Evolutionary conservation across 352 stramenopile genomes (phyloP).

Genomic region (Poterioochromonas sp.): DNA sequence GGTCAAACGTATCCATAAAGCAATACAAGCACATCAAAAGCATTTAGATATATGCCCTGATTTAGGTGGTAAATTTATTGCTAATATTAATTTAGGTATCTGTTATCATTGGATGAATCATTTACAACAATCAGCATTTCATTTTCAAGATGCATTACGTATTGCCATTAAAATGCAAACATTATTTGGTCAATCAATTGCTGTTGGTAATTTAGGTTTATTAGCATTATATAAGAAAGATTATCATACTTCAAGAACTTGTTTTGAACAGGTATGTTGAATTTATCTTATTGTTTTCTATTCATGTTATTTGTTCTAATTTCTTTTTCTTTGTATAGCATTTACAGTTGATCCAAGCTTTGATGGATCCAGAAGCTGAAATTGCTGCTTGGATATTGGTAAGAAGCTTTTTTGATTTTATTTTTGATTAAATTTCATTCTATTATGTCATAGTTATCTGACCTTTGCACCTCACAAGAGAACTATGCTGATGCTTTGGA

Average conservation of each 20-base stretch:
- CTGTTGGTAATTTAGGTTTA: constrained; percentile 70
- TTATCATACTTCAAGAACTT: constrained; percentile 59
- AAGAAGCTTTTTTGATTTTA: background rate
- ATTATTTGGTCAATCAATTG: constrained; percentile 65
- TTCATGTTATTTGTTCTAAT: background rate
- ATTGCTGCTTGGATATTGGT: constrained; percentile 70
- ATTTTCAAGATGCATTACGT: constrained; percentile 69
- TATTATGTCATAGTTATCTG: background rate
- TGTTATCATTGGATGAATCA: constrained; percentile 54
- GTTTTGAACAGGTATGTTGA: constrained; percentile 59
- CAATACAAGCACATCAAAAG: constrained; percentile 56
- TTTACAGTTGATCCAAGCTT: constrained; percentile 67
- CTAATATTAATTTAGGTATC: constrained; percentile 65
- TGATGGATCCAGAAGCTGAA: constrained; percentile 60
- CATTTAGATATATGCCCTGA: constrained; percentile 60
- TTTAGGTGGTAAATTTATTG: constrained; percentile 67
- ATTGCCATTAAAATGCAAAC: constrained; percentile 70
- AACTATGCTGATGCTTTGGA: constrained; percentile 25
- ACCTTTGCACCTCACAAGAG: background rate
- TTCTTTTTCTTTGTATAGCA: constrained; percentile 50
- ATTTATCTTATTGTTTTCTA: background rate
- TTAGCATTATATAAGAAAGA: constrained; percentile 65
- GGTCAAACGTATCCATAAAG: constrained; percentile 27
- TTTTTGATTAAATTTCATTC: background rate
- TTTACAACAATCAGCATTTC: constrained; percentile 57